Conservation (phyloP, 1,284 basidiomycete species). For the Rhodotorula sp. region DNA sequence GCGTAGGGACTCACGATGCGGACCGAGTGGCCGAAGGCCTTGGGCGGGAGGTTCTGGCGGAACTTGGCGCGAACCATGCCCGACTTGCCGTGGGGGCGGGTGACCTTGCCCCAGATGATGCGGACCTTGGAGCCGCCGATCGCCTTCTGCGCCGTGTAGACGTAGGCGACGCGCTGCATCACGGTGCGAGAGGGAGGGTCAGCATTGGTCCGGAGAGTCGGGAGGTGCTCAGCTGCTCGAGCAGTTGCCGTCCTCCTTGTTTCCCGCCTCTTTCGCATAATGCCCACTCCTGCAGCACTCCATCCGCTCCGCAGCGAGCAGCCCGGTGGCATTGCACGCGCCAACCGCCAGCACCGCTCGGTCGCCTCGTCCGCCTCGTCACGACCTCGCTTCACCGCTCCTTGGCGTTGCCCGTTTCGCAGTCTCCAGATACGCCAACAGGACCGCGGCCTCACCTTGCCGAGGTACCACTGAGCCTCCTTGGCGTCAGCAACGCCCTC, state of each 20-base stretch:
- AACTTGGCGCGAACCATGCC: conserved; percentile 99
- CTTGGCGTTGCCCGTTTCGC: too few species aligned
- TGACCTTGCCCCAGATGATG: conserved; percentile 64
- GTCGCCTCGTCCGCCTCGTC: too few species aligned
- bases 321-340: too few species aligned
- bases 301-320: too few species aligned
- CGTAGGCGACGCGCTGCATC: conserved; percentile 85
- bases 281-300: too few species aligned
- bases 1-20: conserved; percentile 70
- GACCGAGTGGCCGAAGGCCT: conserved; percentile 90
- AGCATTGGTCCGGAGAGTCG: neutral
- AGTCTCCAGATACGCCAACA: too few species aligned
- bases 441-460: conserved; percentile 68
- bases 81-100: conserved; percentile 87
- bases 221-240: neutral
- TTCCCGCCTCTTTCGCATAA: neutral
- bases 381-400: neutral
- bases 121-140: conserved; percentile 51
- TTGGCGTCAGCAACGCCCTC: conserved; percentile 93
- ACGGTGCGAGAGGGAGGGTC: neutral
- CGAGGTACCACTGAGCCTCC: conserved; percentile 94
- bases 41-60: conserved; percentile 85
- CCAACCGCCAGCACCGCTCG: too few species aligned
- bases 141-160: conserved; percentile 61
- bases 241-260: neutral